Evolutionary conservation across 2,329 filamentous ascomycete species (phyloP), one percentile per base, ranked within the genome.

Genomic region (Fusarium sp.): DNA sequence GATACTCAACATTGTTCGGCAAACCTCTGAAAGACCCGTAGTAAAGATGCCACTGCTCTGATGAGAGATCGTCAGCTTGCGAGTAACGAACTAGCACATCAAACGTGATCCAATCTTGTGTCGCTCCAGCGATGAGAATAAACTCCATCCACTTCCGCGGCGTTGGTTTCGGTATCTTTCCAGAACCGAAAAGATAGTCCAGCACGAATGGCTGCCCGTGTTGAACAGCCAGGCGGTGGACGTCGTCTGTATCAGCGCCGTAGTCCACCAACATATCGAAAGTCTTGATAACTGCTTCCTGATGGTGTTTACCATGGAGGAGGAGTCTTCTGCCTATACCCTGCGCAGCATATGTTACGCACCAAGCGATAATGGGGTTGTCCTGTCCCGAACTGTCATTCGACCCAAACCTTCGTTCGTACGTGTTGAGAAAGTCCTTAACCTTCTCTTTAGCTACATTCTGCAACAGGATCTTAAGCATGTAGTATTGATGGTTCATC

Each of bases 401-500:
- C 8, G 51, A 54, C 2, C 51, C 35, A 28, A 54, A 54, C 14
- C 10, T 39, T 4, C 51, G 14, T 10, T 6, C 35, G 7, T 54
- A 54, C 14, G 20, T 39, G 2, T 54, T 28, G 2, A 54, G 35
- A 1, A 54, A 54, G 0, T 18, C 4, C 14, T 18, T n/a, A 1
- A 54, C 2, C 20, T 7, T n/a, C 7, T 17, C 7, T 10, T 10
- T 39, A 1, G 7, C 24, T 1, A 38, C 10, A 5, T 13, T 1
- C 0, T 0, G 14, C 0, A 54, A 2, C 0, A 54, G 4, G 0
- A 38, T n/a, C 14, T n/a, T 24, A 18, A 54, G 51, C 24, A 54
- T 54, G 7, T 54, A n/a, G n/a, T 54, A n/a, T 5, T 54, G 51
- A 22, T 54, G 51, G 14, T 54, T 54, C 51, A 54, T 54, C 1